Evolutionary conservation across 805 yeast species (phyloP).

Genomic region (Nakazawaea wickerhamii): DNA sequence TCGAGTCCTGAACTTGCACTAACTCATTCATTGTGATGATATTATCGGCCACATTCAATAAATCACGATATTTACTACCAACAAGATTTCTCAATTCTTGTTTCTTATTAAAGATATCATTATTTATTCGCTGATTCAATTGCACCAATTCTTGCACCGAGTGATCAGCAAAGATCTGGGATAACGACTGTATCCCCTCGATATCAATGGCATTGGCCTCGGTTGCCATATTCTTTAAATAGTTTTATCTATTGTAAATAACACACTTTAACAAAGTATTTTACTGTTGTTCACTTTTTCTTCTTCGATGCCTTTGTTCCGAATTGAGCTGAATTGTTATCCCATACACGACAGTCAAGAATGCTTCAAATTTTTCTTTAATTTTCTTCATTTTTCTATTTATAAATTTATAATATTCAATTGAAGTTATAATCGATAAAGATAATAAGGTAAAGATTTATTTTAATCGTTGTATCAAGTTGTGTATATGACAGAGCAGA

Average conservation of each 20-base stretch:
- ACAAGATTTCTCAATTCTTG: conserved; percentile 26
- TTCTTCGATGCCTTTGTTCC: too few species aligned
- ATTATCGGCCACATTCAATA: conserved; percentile 31
- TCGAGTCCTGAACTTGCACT: conserved; percentile 20
- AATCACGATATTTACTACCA: conserved; percentile 30
- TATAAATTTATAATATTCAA: too few species aligned
- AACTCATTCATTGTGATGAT: conserved; percentile 28
- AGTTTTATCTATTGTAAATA: background rate
- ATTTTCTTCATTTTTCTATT: too few species aligned
- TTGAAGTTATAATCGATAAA: too few species aligned
- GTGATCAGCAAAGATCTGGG: conserved; percentile 23
- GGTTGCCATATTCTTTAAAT: background rate
- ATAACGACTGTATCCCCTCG: conserved; percentile 9
- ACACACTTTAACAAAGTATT: background rate
- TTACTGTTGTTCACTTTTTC: background rate
- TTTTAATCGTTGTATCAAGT: too few species aligned
- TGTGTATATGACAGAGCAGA: too few species aligned
- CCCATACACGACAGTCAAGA: too few species aligned
- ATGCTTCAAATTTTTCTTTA: too few species aligned
- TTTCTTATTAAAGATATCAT: conserved; percentile 20
- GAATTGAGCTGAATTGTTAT: too few species aligned
- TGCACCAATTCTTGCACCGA: conserved; percentile 24
- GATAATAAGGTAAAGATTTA: too few species aligned
- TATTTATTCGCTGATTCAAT: conserved; percentile 18
- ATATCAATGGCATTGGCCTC: conserved; percentile 1